A percentile compares a stretch with the other conserved stretches of the same genome.
Conservation (phyloP, 78 protist genomes). For the Dictyostelium firmibasis region DNA sequence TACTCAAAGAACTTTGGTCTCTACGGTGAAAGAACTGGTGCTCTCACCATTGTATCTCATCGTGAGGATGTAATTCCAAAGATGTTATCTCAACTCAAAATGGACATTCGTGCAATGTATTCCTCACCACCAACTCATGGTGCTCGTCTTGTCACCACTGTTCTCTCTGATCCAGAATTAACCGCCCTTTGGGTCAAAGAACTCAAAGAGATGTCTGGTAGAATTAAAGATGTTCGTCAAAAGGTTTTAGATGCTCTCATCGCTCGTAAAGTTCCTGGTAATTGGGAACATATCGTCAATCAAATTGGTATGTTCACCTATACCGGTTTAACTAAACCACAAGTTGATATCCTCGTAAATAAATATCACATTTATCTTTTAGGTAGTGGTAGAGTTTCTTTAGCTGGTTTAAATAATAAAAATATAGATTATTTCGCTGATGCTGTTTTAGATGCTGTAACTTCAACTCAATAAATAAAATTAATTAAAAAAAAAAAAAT, state of each 20-base stretch:
- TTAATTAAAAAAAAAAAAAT: not conserved
- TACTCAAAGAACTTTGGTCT: slow-evolving; percentile 99
- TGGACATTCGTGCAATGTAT: slow-evolving; percentile 93
- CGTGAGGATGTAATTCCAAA: slow-evolving; percentile 23
- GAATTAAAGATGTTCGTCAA: slow-evolving; percentile 88
- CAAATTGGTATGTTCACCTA: slow-evolving; percentile 99
- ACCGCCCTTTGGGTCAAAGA: slow-evolving; percentile 82
- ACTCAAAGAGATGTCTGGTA: slow-evolving; percentile 85
- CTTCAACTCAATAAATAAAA: not conserved
- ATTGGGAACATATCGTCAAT: slow-evolving; percentile 91
- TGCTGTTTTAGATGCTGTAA: slow-evolving; percentile 88
- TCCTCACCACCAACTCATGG: slow-evolving; percentile 98
- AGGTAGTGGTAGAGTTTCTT: slow-evolving; percentile 94
- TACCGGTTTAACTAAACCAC: slow-evolving; percentile 90
- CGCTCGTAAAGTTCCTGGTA: slow-evolving; percentile 82
- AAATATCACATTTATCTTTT: slow-evolving; percentile 90
- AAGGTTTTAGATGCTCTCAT: slow-evolving; percentile 80
- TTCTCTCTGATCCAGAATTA: slow-evolving; percentile 82
- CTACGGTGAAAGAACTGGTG: slow-evolving; percentile 94
- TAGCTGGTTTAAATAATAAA: slow-evolving; percentile 94
- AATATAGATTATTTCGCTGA: slow-evolving; percentile 88
- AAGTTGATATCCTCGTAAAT: slow-evolving; percentile 71
- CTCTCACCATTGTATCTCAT: slow-evolving; percentile 45
- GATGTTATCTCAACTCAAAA: slow-evolving; percentile 91
- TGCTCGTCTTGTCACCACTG: slow-evolving; percentile 91